phyloP scores from a whole-genome alignment of 73 alveolate genomes.

The Paramecium octaurelia region DNA sequence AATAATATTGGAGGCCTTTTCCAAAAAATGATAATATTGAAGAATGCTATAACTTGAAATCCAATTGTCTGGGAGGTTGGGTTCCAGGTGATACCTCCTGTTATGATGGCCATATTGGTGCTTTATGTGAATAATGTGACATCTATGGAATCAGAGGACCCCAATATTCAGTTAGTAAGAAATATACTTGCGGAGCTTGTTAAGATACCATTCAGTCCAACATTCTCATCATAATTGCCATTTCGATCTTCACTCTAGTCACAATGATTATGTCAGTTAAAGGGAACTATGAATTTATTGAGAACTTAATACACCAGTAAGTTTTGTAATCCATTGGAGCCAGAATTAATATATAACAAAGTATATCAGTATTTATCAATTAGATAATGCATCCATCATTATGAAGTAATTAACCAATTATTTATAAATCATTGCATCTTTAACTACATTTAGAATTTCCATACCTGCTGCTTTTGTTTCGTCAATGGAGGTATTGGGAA shows the following conservation, averaged over 20 bases:
- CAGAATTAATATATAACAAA: background rate
- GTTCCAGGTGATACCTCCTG: conserved; percentile 43
- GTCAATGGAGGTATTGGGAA: background rate
- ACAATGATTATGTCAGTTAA: conserved; percentile 43
- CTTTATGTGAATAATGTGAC: conserved; percentile 58
- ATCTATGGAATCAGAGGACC: conserved; percentile 51
- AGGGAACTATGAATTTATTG: background rate
- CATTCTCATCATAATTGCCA: background rate
- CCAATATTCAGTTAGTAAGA: background rate
- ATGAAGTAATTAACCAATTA: conserved; percentile 38
- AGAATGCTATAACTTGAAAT: background rate
- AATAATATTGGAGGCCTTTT: conserved; percentile 55
- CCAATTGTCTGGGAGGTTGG: conserved; percentile 59
- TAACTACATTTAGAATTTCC: background rate
- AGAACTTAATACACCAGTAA: background rate
- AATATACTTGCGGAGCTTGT: conserved; percentile 54
- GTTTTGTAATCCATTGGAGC: background rate
- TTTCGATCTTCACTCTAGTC: conserved; percentile 18
- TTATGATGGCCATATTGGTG: conserved; percentile 54
- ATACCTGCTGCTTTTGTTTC: background rate
- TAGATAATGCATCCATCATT: conserved; percentile 36
- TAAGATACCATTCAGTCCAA: conserved; percentile 3
- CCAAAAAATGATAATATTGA: conserved; percentile 8
- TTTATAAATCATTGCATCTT: background rate
- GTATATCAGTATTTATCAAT: background rate